Percentiles rank a stretch among this genome's conserved stretches.
phyloP scores from a whole-genome alignment of 1,284 basidiomycete genomes.

The Marasmius fiardii region DNA sequence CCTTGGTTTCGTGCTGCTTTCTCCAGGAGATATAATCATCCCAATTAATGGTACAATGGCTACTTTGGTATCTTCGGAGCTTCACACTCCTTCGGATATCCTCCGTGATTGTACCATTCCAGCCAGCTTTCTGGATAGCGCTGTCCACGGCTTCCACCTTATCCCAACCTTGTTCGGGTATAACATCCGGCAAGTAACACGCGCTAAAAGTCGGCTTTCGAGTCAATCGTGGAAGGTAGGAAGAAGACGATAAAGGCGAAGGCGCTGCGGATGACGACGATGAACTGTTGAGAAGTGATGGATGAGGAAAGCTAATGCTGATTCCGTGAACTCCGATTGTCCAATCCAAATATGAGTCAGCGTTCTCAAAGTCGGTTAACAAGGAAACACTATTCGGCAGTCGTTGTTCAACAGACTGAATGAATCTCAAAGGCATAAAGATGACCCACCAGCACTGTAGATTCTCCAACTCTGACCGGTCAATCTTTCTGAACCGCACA shows the following conservation, averaged over 20 bases:
- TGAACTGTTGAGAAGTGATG: constrained; percentile 49
- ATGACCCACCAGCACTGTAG: constrained; percentile 76
- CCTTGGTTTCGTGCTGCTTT: constrained; percentile 36
- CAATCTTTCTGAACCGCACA: constrained; percentile 69
- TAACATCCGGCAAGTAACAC: constrained; percentile 94
- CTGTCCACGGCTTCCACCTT: constrained; percentile 87
- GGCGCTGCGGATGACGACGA: constrained; percentile 56
- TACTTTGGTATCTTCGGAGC: constrained; percentile 85
- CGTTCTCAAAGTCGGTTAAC: constrained; percentile 90
- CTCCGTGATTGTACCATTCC: constrained; percentile 80
- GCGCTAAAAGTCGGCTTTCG: constrained; percentile 71
- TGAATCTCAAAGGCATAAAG: constrained; percentile 6
- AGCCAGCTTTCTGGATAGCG: constrained; percentile 92
- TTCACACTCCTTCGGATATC: constrained; percentile 75
- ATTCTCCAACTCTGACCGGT: constrained; percentile 68
- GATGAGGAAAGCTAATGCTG: constrained; percentile 83
- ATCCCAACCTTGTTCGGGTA: constrained; percentile 91
- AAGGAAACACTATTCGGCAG: constrained; percentile 70
- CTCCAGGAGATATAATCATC: constrained; percentile 79
- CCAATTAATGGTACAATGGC: constrained; percentile 69
- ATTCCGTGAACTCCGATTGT: constrained; percentile 91
- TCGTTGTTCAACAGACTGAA: not conserved
- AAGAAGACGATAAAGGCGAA: constrained; percentile 66
- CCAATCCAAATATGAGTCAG: constrained; percentile 88
- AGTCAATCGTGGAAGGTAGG: constrained; percentile 50